Conservation (phyloP, 1,139 yeast genomes). For the Trichomonascaceae sp. region DNA sequence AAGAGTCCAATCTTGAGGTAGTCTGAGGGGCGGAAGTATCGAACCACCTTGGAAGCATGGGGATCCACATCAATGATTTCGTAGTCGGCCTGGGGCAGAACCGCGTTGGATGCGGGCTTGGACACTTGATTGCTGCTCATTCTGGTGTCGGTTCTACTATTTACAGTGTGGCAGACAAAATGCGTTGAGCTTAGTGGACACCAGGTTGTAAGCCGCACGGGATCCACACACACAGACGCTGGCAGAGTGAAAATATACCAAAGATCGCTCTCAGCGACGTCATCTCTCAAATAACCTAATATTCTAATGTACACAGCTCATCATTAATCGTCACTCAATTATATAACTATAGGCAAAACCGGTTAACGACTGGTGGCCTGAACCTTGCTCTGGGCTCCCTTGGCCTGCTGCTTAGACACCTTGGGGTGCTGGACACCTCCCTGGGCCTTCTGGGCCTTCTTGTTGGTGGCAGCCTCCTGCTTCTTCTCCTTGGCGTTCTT, state of each 20-base stretch:
- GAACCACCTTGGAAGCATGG: slow-evolving; percentile 55
- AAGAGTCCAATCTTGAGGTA: slow-evolving; percentile 50
- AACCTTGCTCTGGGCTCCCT: slow-evolving; percentile 43
- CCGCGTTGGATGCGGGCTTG: slow-evolving; percentile 15
- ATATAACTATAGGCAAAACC: background rate
- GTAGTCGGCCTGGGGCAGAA: slow-evolving; percentile 22
- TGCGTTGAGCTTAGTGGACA: too few relatives aligned
- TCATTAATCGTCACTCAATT: background rate
- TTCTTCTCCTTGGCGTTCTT: slow-evolving; percentile 91
- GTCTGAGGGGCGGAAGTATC: slow-evolving; percentile 61
- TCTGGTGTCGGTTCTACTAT: background rate
- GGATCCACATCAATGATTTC: slow-evolving; percentile 69
- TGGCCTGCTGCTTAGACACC: slow-evolving; percentile 38
- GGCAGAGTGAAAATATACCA: too few relatives aligned
- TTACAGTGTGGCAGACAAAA: too few relatives aligned
- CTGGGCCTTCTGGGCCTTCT: slow-evolving; percentile 86
- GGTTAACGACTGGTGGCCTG: slow-evolving; percentile 90
- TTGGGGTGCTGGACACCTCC: slow-evolving; percentile 84
- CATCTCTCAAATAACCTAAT: too few relatives aligned
- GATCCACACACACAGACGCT: too few relatives aligned
- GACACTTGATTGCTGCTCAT: slow-evolving; percentile 2
- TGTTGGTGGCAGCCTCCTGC: slow-evolving; percentile 86
- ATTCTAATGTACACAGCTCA: too few relatives aligned
- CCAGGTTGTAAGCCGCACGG: too few relatives aligned
- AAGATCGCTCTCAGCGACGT: too few relatives aligned